phyloP scores from a whole-genome alignment of 495 filamentous ascomycete species.

The Amniculicola lignicola region DNA sequence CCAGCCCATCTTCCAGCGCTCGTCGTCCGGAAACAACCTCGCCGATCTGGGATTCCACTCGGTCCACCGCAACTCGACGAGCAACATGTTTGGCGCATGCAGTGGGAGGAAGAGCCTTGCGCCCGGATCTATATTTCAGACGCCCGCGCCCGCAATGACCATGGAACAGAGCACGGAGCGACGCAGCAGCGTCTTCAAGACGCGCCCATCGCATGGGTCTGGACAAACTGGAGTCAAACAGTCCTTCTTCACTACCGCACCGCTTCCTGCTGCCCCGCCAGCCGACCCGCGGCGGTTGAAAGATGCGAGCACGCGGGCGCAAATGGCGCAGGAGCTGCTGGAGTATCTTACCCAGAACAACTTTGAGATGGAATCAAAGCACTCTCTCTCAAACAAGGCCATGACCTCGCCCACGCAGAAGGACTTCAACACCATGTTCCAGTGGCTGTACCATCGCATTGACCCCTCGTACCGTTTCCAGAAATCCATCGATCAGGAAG shows the following conservation, averaged over 20 bases:
- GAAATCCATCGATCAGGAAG: constrained; percentile 90
- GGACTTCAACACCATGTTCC: constrained; percentile 94
- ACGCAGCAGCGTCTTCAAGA: constrained; percentile 78
- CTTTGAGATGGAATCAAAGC: constrained; percentile 97
- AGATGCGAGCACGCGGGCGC: constrained; percentile 68
- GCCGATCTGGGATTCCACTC: constrained; percentile 76
- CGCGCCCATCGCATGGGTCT: constrained; percentile 59
- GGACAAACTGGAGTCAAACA: constrained; percentile 57
- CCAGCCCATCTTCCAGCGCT: constrained; percentile 79
- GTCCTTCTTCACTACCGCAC: constrained; percentile 87
- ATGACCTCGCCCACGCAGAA: constrained; percentile 94
- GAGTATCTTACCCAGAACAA: constrained; percentile 88
- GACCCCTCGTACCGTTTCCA: constrained; percentile 89
- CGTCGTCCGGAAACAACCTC: constrained; percentile 73
- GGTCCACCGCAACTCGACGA: constrained; percentile 79
- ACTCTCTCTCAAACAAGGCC: constrained; percentile 79
- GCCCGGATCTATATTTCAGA: constrained; percentile 51
- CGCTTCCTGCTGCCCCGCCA: constrained; percentile 71
- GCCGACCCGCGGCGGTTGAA: constrained; percentile 85
- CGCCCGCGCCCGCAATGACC: constrained; percentile 42
- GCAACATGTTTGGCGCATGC: constrained; percentile 60
- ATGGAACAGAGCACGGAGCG: constrained; percentile 57
- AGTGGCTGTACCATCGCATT: constrained; percentile 93
- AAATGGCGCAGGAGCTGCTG: constrained; percentile 82
- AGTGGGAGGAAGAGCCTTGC: constrained; percentile 65